Evolutionary conservation across 2,329 filamentous ascomycete species (phyloP).

Genomic region (Tothia fuscella): DNA sequence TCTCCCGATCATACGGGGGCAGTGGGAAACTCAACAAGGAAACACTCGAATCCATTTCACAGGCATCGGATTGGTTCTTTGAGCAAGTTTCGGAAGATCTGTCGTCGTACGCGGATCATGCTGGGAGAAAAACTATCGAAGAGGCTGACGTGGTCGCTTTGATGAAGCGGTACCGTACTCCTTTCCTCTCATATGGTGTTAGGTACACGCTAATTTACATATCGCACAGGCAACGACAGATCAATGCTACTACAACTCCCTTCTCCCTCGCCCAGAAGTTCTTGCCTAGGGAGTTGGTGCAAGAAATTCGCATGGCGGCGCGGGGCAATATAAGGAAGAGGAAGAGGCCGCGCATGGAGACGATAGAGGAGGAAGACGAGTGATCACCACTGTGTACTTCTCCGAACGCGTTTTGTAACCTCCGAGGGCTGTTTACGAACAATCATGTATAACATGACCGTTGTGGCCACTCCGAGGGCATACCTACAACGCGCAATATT

Average conservation of each 20-base stretch:
- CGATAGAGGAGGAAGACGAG: constrained; percentile 29
- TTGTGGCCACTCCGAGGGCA: constrained; percentile 68
- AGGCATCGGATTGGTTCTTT: constrained; percentile 85
- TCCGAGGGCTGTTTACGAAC: constrained; percentile 73
- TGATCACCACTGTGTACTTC: constrained; percentile 61
- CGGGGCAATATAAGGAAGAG: constrained; percentile 34
- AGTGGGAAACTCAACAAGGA: constrained; percentile 63
- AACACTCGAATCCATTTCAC: constrained; percentile 60
- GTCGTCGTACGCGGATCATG: constrained; percentile 67
- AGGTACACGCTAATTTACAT: constrained; percentile 19
- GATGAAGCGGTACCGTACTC: constrained; percentile 60
- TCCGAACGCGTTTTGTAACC: constrained; percentile 58
- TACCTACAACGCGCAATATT: constrained; percentile 52
- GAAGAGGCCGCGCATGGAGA: constrained; percentile 30
- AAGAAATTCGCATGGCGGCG: constrained; percentile 63
- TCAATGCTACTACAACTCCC: constrained; percentile 56
- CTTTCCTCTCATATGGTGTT: constrained; percentile 9
- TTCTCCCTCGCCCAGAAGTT: constrained; percentile 79
- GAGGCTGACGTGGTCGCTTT: constrained; percentile 71
- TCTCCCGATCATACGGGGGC: constrained; percentile 53
- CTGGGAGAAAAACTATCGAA: constrained; percentile 72
- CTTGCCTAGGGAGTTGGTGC: constrained; percentile 69
- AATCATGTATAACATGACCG: constrained; percentile 95
- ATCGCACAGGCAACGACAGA: constrained; percentile 59
- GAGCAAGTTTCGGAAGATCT: constrained; percentile 76